Conservation (phyloP, 2,329 filamentous ascomycete genomes). For the Colletotrichum abscissum region DNA sequence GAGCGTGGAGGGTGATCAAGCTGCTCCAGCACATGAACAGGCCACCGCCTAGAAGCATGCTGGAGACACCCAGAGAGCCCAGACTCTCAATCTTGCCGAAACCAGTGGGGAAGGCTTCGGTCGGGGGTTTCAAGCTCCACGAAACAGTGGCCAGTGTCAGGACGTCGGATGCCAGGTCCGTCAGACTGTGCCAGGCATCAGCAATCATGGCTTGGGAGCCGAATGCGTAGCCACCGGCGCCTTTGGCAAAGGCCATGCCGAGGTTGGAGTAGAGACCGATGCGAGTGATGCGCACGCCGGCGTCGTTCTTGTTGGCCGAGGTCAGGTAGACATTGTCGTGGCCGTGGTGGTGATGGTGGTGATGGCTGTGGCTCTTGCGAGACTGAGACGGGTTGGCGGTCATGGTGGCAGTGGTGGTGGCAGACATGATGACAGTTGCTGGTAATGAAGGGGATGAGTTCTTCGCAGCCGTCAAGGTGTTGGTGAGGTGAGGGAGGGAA, state of each 20-base stretch:
- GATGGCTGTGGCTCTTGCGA: conserved; percentile 59
- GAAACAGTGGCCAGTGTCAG: conserved; percentile 95
- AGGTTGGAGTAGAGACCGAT: conserved; percentile 91
- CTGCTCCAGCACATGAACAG: conserved; percentile 91
- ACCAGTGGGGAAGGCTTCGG: conserved; percentile 85
- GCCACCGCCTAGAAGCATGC: conserved; percentile 88
- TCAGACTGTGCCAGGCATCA: conserved; percentile 95
- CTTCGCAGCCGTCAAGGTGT: conserved; percentile 34
- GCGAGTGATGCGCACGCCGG: conserved; percentile 91
- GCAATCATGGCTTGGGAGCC: conserved; percentile 94
- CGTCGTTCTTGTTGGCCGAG: conserved; percentile 87
- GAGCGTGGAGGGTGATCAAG: conserved; percentile 74
- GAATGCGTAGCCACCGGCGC: conserved; percentile 91
- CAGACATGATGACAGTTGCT: conserved; percentile 45
- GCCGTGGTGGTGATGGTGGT: conserved; percentile 74
- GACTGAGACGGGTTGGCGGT: conserved; percentile 51
- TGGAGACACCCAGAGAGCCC: conserved; percentile 91
- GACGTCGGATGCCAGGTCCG: conserved; percentile 94
- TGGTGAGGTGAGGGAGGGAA: conserved; percentile 17
- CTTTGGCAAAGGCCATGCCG: conserved; percentile 93
- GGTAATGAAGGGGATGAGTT: conserved; percentile 22
- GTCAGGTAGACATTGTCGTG: conserved; percentile 88
- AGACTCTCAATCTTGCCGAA: conserved; percentile 99
- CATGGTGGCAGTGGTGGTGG: conserved; percentile 45
- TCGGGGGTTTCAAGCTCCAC: conserved; percentile 89